Evolutionary conservation across 495 filamentous ascomycete genomes (phyloP).

Genomic region (Penicillium turbatum): DNA sequence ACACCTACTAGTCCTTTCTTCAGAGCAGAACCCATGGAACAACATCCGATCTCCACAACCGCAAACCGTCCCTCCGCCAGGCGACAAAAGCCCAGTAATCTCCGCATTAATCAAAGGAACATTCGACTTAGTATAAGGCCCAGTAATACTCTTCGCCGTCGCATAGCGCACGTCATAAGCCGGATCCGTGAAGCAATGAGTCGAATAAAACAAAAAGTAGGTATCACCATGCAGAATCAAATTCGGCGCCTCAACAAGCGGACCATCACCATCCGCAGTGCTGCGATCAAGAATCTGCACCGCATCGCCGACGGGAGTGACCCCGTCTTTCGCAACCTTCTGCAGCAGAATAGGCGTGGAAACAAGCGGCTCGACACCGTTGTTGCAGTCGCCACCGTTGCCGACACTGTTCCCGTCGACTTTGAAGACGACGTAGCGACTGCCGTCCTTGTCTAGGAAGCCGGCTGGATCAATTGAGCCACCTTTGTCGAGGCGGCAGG

Average conservation of each 20-base stretch:
- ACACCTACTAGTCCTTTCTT: conserved; percentile 28
- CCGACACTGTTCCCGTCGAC: conserved; percentile 59
- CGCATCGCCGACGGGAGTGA: conserved; percentile 47
- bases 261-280: conserved; percentile 47
- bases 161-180: conserved; percentile 55
- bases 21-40: conserved; percentile 49
- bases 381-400: conserved; percentile 54
- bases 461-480: conserved; percentile 57
- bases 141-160: conserved; percentile 39
- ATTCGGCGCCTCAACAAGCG: conserved; percentile 59
- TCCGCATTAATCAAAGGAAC: conserved; percentile 37
- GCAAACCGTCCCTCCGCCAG: conserved; percentile 50
- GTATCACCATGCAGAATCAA: conserved; percentile 42
- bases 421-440: conserved; percentile 58
- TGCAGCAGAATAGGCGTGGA: conserved; percentile 60
- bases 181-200: conserved; percentile 49
- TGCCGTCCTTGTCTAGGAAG: conserved; percentile 49
- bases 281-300: conserved; percentile 52
- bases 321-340: conserved; percentile 46
- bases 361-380: conserved; percentile 43
- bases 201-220: conserved; percentile 61
- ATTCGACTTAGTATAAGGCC: conserved; percentile 43
- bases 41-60: conserved; percentile 43
- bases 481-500: conserved; percentile 48
- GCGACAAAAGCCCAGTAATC: conserved; percentile 41